A percentile compares a stretch with the other conserved stretches of the same genome.
Evolutionary conservation across 305 asterid genomes (phyloP).

Genomic region (Fraxinus latifolia): DNA sequence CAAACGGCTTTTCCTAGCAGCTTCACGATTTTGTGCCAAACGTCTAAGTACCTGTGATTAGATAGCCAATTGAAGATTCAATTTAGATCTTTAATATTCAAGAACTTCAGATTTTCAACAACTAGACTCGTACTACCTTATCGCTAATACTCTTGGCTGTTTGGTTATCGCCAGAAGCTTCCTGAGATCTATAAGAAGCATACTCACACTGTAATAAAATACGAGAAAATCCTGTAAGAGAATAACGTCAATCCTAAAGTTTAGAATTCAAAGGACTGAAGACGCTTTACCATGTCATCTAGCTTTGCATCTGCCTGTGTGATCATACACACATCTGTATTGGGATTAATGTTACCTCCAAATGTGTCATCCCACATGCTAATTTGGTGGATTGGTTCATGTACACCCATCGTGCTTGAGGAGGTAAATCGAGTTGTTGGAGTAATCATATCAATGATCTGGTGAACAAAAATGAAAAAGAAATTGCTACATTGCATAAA

Average conservation of each 20-base stretch:
- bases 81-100: not conserved
- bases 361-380: conserved; percentile 86
- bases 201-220: conserved; percentile 50
- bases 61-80: not conserved
- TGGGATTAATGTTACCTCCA: conserved; percentile 50
- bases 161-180: conserved; percentile 53
- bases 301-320: conserved; percentile 39
- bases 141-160: conserved; percentile 51
- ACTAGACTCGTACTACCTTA: conserved; percentile 39
- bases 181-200: conserved; percentile 58
- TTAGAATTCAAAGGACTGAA: not conserved
- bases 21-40: conserved; percentile 88
- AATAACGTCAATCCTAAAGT: not conserved
- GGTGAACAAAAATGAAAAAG: not conserved
- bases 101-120: not conserved
- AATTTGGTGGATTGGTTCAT: conserved; percentile 69
- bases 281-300: conserved; percentile 53
- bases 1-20: conserved; percentile 83
- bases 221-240: not conserved
- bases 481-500: not conserved
- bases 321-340: conserved; percentile 38
- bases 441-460: conserved; percentile 55
- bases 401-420: conserved; percentile 59
- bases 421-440: conserved; percentile 73
- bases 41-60: conserved; percentile 63